Percentiles rank a stretch among this genome's conserved stretches.
These are phyloP conservation scores for Mycena metata DNA, from an alignment of 768 basidiomycete genomes.

Conservation along the genomic window DNA sequence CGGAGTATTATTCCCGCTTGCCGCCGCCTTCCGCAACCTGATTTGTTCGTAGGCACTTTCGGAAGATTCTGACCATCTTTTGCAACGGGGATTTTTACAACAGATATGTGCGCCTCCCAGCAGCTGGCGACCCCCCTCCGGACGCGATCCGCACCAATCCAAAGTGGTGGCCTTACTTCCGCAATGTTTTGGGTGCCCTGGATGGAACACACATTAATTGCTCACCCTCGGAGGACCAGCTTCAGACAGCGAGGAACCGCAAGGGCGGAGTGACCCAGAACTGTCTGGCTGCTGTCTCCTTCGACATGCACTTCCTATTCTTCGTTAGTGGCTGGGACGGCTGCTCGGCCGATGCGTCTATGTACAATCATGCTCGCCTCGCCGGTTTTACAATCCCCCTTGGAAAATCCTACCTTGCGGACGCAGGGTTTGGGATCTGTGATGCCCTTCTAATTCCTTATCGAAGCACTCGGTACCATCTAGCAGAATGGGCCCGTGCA, in stretches of 20 bases:
- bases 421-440: too few relatives aligned
- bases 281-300: not conserved
- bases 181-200: not conserved
- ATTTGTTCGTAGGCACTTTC: not conserved
- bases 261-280: not conserved
- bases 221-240: not conserved
- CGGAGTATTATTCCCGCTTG: too few relatives aligned
- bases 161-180: too few relatives aligned
- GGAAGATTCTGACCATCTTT: not conserved
- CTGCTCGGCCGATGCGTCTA: conserved; percentile 31
- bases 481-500: conserved; percentile 50
- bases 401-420: too few relatives aligned
- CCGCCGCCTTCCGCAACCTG: too few relatives aligned
- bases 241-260: too few relatives aligned
- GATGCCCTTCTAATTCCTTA: conserved; percentile 57
- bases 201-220: not conserved
- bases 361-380: conserved; percentile 47
- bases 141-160: too few relatives aligned
- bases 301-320: not conserved
- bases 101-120: too few relatives aligned
- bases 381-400: too few relatives aligned
- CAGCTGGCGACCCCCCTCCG: too few relatives aligned
- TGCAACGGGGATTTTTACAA: too few relatives aligned
- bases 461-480: conserved; percentile 52
- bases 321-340: conserved; percentile 1